phyloP scores from a whole-genome alignment of 805 yeast species.

The Lachancea nothofagi region DNA sequence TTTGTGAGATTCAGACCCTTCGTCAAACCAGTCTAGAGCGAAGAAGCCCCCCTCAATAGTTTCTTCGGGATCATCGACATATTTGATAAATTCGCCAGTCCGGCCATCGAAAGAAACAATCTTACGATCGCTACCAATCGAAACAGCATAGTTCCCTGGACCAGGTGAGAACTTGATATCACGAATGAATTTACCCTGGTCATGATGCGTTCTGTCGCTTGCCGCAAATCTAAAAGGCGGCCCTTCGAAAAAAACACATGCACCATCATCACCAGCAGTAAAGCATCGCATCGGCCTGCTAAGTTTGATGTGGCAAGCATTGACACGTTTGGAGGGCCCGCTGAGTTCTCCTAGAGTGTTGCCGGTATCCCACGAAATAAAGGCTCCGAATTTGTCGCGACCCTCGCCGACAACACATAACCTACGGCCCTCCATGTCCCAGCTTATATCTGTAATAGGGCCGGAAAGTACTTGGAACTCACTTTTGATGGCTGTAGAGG shows the following conservation, averaged over 20 bases:
- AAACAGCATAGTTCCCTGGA: conserved; percentile 56
- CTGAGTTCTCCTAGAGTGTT: conserved; percentile 95
- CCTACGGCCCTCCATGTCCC: conserved; percentile 88
- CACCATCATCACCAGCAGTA: conserved; percentile 85
- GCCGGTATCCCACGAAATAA: conserved; percentile 91
- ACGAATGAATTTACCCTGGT: conserved; percentile 58
- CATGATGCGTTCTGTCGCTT: conserved; percentile 68
- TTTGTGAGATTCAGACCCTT: conserved; percentile 36
- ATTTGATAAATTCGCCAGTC: conserved; percentile 65
- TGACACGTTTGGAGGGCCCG: conserved; percentile 82
- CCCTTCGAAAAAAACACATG: conserved; percentile 78
- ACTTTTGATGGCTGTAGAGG: conserved; percentile 54
- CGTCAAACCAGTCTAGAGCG: conserved; percentile 62
- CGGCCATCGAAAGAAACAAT: conserved; percentile 81
- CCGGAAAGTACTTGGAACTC: conserved; percentile 80
- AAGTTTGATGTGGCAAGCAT: conserved; percentile 78
- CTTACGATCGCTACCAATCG: conserved; percentile 81
- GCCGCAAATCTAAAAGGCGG: conserved; percentile 88
- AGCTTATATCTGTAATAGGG: conserved; percentile 71
- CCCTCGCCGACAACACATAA: conserved; percentile 95
- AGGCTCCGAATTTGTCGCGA: conserved; percentile 84
- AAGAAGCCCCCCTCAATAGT: conserved; percentile 78
- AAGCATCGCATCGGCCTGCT: conserved; percentile 89
- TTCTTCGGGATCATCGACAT: conserved; percentile 36
- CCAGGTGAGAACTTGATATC: conserved; percentile 80